phyloP scores from a whole-genome alignment of 495 filamentous ascomycete species.

The Niebla homalea region DNA sequence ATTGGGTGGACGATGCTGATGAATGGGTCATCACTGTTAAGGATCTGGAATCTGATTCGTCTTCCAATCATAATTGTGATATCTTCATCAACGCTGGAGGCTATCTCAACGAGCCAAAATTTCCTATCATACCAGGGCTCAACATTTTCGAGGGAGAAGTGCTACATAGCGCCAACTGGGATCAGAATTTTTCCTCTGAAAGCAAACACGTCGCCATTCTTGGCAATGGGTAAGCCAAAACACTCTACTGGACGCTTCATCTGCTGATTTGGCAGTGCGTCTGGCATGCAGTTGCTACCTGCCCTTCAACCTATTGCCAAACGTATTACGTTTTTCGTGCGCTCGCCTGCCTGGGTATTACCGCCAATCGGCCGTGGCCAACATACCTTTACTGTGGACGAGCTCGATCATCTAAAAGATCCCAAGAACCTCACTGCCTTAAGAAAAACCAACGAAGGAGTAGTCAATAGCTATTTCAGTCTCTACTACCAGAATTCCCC shows the following conservation, averaged over 20 bases:
- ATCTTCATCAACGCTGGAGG: constrained; percentile 45
- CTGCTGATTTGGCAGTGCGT: constrained; percentile 11
- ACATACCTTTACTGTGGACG: constrained; percentile 29
- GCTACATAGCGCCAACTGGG: constrained; percentile 43
- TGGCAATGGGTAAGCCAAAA: constrained; percentile 36
- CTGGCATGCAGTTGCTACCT: constrained; percentile 46
- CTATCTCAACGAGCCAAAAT: constrained; percentile 41
- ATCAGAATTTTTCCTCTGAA: constrained; percentile 28
- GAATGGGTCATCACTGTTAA: constrained; percentile 39
- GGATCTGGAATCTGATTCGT: constrained; percentile 27
- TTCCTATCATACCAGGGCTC: constrained; percentile 41
- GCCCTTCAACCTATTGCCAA: constrained; percentile 40
- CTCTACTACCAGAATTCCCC: constrained; percentile 25
- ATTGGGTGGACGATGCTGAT: constrained; percentile 27
- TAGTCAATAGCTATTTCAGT: constrained; percentile 35
- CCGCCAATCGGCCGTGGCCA: constrained; percentile 18
- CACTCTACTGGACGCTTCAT: constrained; percentile 13
- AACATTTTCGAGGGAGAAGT: constrained; percentile 39
- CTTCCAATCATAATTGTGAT: constrained; percentile 35
- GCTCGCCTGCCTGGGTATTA: constrained; percentile 29
- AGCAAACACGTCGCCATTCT: constrained; percentile 40
- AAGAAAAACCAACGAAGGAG: constrained; percentile 37
- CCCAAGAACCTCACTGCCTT: constrained; percentile 26
- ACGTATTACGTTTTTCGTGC: constrained; percentile 33
- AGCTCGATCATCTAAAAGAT: constrained; percentile 33